phyloP scores from a whole-genome alignment of 1,139 yeast genomes.

The Diutina sp. region DNA sequence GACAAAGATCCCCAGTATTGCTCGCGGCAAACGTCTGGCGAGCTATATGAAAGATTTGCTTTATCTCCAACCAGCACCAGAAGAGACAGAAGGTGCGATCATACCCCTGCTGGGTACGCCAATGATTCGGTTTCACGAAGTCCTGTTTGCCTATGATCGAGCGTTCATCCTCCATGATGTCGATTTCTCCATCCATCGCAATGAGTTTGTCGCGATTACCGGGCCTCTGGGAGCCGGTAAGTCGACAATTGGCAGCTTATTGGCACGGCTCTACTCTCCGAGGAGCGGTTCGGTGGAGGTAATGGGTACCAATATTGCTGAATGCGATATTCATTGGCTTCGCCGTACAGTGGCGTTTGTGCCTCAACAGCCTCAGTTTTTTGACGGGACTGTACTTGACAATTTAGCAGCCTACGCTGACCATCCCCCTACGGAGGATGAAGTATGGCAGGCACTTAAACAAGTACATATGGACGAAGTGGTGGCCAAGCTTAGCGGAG shows the following conservation, averaged over 20 bases:
- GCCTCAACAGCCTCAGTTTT: constrained; percentile 53
- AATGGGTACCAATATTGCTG: constrained; percentile 28
- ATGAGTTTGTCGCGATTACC: constrained; percentile 47
- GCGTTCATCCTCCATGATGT: constrained; percentile 16
- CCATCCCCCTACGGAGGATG: constrained; percentile 7
- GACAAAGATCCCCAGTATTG: constrained; percentile 59
- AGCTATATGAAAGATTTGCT: constrained; percentile 14
- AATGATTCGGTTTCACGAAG: constrained; percentile 26
- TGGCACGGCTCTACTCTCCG: constrained; percentile 38
- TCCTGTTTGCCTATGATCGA: constrained; percentile 36
- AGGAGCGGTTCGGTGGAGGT: constrained; percentile 20
- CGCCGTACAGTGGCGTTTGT: constrained; percentile 49
- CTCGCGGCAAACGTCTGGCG: constrained; percentile 67
- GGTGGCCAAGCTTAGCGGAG: constrained; percentile 19
- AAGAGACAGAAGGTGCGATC: constrained; percentile 18
- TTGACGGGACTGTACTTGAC: constrained; percentile 54
- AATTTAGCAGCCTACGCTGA: constrained; percentile 25
- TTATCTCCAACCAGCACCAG: constrained; percentile 16
- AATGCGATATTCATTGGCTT: constrained; percentile 33
- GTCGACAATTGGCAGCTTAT: constrained; percentile 46
- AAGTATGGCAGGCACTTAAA: neutral
- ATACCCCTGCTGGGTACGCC: constrained; percentile 5
- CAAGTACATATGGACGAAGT: neutral
- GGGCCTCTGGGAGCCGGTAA: constrained; percentile 81
- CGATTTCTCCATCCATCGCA: constrained; percentile 24